Conservation (phyloP, 2,329 filamentous ascomycete genomes). For the Penicillium paneum region DNA sequence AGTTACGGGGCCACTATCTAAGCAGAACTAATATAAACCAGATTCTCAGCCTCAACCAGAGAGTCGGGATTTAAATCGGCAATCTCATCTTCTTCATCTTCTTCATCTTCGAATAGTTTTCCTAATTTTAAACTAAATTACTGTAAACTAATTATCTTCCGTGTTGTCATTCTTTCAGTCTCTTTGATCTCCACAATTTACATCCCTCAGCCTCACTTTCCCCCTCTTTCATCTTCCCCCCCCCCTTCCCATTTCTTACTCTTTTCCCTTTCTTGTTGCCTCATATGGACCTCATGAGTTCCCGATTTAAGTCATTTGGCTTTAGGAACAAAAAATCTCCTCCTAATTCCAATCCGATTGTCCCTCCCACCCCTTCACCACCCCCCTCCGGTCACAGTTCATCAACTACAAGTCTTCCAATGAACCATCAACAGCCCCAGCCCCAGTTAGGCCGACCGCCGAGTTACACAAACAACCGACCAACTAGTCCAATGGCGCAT, state of each 20-base stretch:
- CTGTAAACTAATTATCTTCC: no score
- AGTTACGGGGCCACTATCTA: no score
- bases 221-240: constrained; percentile 15
- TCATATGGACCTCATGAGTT: constrained; percentile 51
- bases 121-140: no score
- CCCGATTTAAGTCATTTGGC: constrained; percentile 50
- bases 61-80: no score
- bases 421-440: constrained; percentile 47
- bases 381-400: constrained; percentile 43
- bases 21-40: no score
- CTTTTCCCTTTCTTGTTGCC: constrained; percentile 17
- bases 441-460: constrained; percentile 57
- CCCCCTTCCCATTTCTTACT: constrained; percentile 1
- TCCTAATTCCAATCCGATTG: constrained; percentile 27
- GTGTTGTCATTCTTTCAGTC: constrained; percentile 10
- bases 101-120: no score
- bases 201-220: constrained; percentile 13
- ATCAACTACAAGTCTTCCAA: constrained; percentile 52
- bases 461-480: constrained; percentile 58
- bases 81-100: no score
- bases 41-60: no score
- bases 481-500: constrained; percentile 53
- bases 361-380: constrained; percentile 38
- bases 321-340: constrained; percentile 42
- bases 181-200: constrained; percentile 13